phyloP scores from a whole-genome alignment of 331 rosid species.

The Prunus yedoensis region DNA sequence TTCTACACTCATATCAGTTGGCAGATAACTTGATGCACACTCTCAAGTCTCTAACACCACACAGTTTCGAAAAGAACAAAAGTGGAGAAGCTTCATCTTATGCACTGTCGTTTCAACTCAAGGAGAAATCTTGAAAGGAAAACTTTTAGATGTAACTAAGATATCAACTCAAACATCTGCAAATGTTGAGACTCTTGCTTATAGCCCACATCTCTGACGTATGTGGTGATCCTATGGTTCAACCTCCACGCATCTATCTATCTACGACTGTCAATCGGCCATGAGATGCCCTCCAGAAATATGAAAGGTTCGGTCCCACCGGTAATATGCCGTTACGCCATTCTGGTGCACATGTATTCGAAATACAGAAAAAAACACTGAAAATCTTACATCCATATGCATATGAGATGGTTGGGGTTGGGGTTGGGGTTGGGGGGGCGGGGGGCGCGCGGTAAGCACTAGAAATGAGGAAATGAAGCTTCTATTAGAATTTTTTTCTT shows the following conservation, averaged over 20 bases:
- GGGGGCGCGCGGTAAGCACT: background rate
- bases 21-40: background rate
- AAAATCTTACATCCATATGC: background rate
- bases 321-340: background rate
- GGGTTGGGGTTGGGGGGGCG: too few species aligned
- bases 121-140: background rate
- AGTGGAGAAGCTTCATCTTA: background rate
- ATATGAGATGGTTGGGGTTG: too few species aligned
- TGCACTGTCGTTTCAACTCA: background rate
- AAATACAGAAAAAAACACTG: background rate
- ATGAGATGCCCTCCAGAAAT: background rate
- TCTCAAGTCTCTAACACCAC: constrained; percentile 1
- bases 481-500: background rate
- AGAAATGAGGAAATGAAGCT: background rate
- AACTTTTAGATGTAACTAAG: too few species aligned
- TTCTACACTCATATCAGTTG: constrained; percentile 3
- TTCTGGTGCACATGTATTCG: background rate
- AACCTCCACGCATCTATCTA: background rate
- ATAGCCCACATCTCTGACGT: background rate
- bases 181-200: too few species aligned
- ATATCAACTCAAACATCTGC: too few species aligned
- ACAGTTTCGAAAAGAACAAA: background rate
- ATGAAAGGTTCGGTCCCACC: background rate
- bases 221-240: background rate
- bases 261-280: background rate